A percentile compares a stretch with the other conserved stretches of the same genome.
Evolutionary conservation across 768 basidiomycete genomes (phyloP).

Genomic region (Phylloporus rhodoxanthus): DNA sequence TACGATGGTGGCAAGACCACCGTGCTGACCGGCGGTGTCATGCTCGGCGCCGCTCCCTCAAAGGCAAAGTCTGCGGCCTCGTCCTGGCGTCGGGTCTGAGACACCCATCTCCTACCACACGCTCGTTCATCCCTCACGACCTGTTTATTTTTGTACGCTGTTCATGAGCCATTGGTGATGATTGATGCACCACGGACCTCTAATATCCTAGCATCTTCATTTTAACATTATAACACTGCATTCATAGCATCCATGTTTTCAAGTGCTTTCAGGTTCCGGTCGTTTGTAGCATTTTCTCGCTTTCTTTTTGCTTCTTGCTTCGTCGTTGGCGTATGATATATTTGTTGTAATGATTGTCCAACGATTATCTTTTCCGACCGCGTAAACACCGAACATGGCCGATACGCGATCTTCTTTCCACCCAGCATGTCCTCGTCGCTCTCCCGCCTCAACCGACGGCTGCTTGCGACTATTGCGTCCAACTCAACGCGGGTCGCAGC

Average conservation of each 20-base stretch:
- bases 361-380: background rate
- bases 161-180: slow-evolving; percentile 25
- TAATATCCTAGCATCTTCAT: slow-evolving; percentile 28
- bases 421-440: slow-evolving; percentile 10
- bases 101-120: slow-evolving; percentile 13
- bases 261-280: slow-evolving; percentile 18
- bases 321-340: slow-evolving; percentile 20
- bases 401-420: background rate
- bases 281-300: slow-evolving; percentile 27
- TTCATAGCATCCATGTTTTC: slow-evolving; percentile 22
- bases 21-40: slow-evolving; percentile 81
- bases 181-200: slow-evolving; percentile 24
- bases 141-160: slow-evolving; percentile 17
- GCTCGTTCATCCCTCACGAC: slow-evolving; percentile 23
- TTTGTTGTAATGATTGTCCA: slow-evolving; percentile 27
- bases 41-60: slow-evolving; percentile 58
- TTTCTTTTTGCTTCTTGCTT: slow-evolving; percentile 23
- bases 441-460: slow-evolving; percentile 32
- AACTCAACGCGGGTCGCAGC: slow-evolving; percentile 4
- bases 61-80: slow-evolving; percentile 27
- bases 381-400: slow-evolving; percentile 5
- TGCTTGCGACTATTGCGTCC: slow-evolving; percentile 54
- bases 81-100: slow-evolving; percentile 59
- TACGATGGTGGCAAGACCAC: slow-evolving; percentile 88
- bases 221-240: slow-evolving; percentile 32